Percentiles rank a stretch among this genome's conserved stretches.
Evolutionary conservation across 495 filamentous ascomycete species (phyloP).

Genomic region (Hyaloscypha finlandica): DNA sequence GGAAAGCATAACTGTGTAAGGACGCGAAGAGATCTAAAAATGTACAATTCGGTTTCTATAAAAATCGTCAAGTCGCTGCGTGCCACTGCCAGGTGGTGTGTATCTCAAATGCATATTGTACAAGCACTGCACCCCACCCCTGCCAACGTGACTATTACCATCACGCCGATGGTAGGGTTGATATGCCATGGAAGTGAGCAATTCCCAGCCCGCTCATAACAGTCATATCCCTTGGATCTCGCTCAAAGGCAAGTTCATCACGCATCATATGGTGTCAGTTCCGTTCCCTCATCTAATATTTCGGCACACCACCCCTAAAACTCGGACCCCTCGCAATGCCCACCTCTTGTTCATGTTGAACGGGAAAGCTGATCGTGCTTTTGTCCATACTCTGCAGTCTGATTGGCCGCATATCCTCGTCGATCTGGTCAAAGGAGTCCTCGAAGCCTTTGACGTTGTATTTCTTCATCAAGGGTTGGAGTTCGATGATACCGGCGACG

Average conservation of each 20-base stretch:
- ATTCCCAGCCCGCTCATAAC: neutral
- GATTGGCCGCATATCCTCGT: constrained; percentile 21
- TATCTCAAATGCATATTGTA: too few relatives aligned
- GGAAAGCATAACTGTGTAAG: too few relatives aligned
- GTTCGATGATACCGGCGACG: constrained; percentile 20
- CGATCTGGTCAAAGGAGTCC: neutral
- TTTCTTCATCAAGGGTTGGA: constrained; percentile 14
- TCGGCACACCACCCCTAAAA: neutral
- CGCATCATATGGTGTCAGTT: too few relatives aligned
- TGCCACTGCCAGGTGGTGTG: too few relatives aligned
- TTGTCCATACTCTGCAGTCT: constrained; percentile 15
- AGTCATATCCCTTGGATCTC: too few relatives aligned
- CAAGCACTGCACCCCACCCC: too few relatives aligned
- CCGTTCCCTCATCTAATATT: neutral
- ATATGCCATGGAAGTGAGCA: too few relatives aligned
- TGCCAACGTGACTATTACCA: neutral
- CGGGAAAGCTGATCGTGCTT: constrained; percentile 1
- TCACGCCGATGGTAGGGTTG: too few relatives aligned
- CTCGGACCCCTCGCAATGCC: neutral
- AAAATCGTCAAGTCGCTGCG: too few relatives aligned
- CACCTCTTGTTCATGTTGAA: neutral
- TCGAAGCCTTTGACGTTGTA: constrained; percentile 17
- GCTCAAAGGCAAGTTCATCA: too few relatives aligned
- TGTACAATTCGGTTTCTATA: too few relatives aligned
- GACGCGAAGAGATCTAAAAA: too few relatives aligned